Conservation (phyloP, 2,329 filamentous ascomycete species). For the Aspergillus tanneri region DNA sequence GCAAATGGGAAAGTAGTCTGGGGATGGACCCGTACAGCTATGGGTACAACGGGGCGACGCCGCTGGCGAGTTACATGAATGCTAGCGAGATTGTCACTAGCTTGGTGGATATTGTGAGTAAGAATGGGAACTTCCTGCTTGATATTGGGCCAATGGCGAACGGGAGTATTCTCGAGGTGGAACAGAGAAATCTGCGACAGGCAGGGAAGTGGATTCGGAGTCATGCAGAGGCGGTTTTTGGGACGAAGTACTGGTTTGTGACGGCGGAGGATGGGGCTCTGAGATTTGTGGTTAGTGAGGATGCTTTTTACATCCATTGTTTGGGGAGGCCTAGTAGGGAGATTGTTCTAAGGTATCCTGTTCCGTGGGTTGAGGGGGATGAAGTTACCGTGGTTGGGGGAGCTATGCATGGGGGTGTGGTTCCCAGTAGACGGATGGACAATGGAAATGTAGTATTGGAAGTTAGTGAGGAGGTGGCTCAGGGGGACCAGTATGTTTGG, state of each 20-base stretch:
- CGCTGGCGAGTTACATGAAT: conserved; percentile 52
- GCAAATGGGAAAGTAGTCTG: conserved; percentile 61
- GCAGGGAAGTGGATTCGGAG: conserved; percentile 56
- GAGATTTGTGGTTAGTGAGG: conserved; percentile 53
- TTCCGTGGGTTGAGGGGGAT: conserved; percentile 52
- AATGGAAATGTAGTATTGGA: not conserved
- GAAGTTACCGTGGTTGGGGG: conserved; percentile 47
- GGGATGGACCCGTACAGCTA: conserved; percentile 63
- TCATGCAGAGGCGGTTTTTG: conserved; percentile 57
- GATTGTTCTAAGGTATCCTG: conserved; percentile 43
- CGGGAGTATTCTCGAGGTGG: conserved; percentile 53
- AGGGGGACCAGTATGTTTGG: not conserved
- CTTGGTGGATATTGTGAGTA: conserved; percentile 55
- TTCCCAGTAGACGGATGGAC: not conserved
- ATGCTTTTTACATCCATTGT: conserved; percentile 55
- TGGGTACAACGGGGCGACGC: conserved; percentile 59
- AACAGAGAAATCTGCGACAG: conserved; percentile 49
- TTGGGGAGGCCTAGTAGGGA: conserved; percentile 45
- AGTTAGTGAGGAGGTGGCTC: not conserved
- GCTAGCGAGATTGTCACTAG: conserved; percentile 49
- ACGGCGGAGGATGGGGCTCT: conserved; percentile 47
- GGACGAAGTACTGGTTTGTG: conserved; percentile 57
- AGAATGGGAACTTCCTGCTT: conserved; percentile 58
- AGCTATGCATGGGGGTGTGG: not conserved
- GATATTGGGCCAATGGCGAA: conserved; percentile 58